Evolutionary conservation across 176 grass and related monocot species (phyloP).

Genomic region (Hordeum vulgare): MorexV3_pseudomolecules_assembly NC_058518.1:495323897-495324396

Average conservation of each 20-base stretch:
- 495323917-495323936: not conserved
- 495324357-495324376: constrained; percentile 33
- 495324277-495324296: not conserved
- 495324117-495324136: not conserved
- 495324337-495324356: constrained; percentile 9
- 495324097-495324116: not conserved
- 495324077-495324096: not conserved
- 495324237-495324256: not conserved
- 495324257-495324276: not conserved
- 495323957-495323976: not conserved
- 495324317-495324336: not conserved
- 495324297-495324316: not conserved
- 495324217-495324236: not conserved
- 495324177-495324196: not conserved
- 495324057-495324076: not conserved
- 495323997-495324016: not conserved
- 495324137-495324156: not conserved
- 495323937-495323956: not conserved
- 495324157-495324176: not conserved
- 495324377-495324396: constrained; percentile 89
- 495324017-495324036: not conserved
- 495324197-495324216: not conserved
- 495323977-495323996: not conserved
- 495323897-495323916: not conserved
- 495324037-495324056: not conserved